phyloP scores from a whole-genome alignment of 2,329 filamentous ascomycete genomes.

The Arthroderma sp. region DNA sequence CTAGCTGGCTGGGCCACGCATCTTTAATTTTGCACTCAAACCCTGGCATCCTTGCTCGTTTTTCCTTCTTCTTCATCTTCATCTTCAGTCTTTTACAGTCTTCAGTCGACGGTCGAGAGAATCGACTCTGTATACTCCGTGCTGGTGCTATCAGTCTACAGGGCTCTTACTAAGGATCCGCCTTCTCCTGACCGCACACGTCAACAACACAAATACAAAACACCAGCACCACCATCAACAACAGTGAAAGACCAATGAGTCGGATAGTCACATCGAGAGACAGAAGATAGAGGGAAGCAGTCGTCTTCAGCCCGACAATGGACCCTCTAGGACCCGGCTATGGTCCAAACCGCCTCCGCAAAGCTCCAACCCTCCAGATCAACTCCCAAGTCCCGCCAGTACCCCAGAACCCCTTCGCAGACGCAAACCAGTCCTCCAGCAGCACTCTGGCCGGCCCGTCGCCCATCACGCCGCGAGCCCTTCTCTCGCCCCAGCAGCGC shows the following conservation, averaged over 20 bases:
- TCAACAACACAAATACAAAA: not conserved
- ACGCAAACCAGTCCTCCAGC: not conserved
- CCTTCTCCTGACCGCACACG: too few species aligned
- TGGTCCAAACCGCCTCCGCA: constrained; percentile 1
- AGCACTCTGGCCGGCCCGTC: not conserved
- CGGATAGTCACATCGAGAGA: too few species aligned
- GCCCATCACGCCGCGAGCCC: not conserved
- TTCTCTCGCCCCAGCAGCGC: constrained; percentile 7
- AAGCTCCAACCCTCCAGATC: constrained; percentile 1
- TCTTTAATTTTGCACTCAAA: too few species aligned
- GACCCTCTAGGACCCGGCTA: not conserved
- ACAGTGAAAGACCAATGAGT: not conserved
- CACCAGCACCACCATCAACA: not conserved
- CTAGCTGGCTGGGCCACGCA: too few species aligned
- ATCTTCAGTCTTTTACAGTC: too few species aligned
- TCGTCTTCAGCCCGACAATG: too few species aligned
- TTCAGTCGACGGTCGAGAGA: too few species aligned
- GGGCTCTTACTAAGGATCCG: too few species aligned
- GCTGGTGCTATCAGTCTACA: too few species aligned
- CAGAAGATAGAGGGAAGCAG: too few species aligned
- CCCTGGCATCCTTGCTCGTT: not conserved
- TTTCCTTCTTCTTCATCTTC: too few species aligned
- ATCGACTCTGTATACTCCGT: too few species aligned
- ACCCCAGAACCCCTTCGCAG: not conserved
- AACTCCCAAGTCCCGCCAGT: not conserved